Evolutionary conservation across 2,329 filamentous ascomycete species (phyloP).

Genomic region (Diaporthe australafricana): DNA sequence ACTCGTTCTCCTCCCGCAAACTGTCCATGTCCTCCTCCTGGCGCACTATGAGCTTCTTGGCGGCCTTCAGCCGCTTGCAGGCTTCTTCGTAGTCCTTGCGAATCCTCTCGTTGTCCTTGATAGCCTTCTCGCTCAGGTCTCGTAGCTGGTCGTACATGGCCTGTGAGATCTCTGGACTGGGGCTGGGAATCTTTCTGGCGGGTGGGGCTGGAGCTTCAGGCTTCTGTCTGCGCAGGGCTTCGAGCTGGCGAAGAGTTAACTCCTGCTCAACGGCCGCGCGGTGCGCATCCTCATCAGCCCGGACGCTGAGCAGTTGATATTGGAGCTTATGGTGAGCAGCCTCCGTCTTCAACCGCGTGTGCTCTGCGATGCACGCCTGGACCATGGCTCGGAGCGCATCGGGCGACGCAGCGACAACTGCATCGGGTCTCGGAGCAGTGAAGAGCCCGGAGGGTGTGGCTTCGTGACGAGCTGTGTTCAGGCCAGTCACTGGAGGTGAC

Average conservation of each 20-base stretch:
- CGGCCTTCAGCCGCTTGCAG: constrained; percentile 74
- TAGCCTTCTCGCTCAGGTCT: constrained; percentile 72
- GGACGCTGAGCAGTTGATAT: constrained; percentile 84
- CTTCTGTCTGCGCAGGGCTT: constrained; percentile 77
- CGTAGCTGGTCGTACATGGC: constrained; percentile 72
- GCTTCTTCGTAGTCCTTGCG: constrained; percentile 74
- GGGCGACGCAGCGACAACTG: constrained; percentile 63
- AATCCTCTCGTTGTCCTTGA: constrained; percentile 74
- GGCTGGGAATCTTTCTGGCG: constrained; percentile 64
- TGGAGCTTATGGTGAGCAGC: constrained; percentile 92
- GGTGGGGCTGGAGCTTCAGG: constrained; percentile 12
- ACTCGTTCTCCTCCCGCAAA: constrained; percentile 80
- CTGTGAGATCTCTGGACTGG: constrained; percentile 64
- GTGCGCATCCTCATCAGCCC: constrained; percentile 86
- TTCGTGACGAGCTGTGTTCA: constrained; percentile 47
- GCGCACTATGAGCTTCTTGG: constrained; percentile 82
- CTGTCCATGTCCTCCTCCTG: constrained; percentile 79
- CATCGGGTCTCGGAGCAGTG: constrained; percentile 58
- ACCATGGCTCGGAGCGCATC: constrained; percentile 70
- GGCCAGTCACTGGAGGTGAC: constrained; percentile 65
- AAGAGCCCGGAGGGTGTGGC: constrained; percentile 53
- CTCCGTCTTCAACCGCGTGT: constrained; percentile 78
- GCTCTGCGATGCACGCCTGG: constrained; percentile 65
- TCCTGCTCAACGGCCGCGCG: constrained; percentile 91
- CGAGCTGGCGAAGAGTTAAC: constrained; percentile 88